phyloP scores from a whole-genome alignment of 805 yeast species.

The Candida cerambycidarum region DNA sequence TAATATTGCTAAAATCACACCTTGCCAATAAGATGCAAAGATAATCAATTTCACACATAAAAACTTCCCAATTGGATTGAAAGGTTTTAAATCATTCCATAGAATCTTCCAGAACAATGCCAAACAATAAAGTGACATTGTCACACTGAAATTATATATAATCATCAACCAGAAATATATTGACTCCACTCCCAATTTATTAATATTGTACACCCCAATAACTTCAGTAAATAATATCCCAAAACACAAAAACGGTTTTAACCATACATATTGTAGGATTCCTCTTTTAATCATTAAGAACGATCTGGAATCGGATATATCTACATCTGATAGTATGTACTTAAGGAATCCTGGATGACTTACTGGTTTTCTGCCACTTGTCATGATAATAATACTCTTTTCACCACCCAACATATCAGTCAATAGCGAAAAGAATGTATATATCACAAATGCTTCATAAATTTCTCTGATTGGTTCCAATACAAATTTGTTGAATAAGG shows the following conservation, averaged over 20 bases:
- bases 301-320: slow-evolving; percentile 82
- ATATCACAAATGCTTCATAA: slow-evolving; percentile 94
- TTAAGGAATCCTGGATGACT: slow-evolving; percentile 59
- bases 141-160: slow-evolving; percentile 75
- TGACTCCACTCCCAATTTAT: slow-evolving; percentile 47
- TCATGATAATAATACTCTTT: slow-evolving; percentile 68
- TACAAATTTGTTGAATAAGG: slow-evolving; percentile 44
- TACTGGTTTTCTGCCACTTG: slow-evolving; percentile 72
- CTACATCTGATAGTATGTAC: slow-evolving; percentile 56
- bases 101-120: slow-evolving; percentile 93
- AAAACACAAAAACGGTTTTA: slow-evolving; percentile 79
- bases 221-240: slow-evolving; percentile 49
- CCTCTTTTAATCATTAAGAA: slow-evolving; percentile 79
- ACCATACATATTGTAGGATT: slow-evolving; percentile 91
- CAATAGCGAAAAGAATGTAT: slow-evolving; percentile 83
- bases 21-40: slow-evolving; percentile 99
- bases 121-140: slow-evolving; percentile 76
- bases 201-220: slow-evolving; percentile 50
- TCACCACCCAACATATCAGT: slow-evolving; percentile 92
- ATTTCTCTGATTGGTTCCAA: slow-evolving; percentile 79
- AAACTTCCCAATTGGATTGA: slow-evolving; percentile 89
- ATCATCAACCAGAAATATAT: slow-evolving; percentile 65
- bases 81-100: slow-evolving; percentile 71
- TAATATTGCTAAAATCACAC: slow-evolving; percentile 56
- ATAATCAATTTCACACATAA: slow-evolving; percentile 89